phyloP scores from a whole-genome alignment of 192 early-diverging fungal species.

The Backusella luteola region DNA sequence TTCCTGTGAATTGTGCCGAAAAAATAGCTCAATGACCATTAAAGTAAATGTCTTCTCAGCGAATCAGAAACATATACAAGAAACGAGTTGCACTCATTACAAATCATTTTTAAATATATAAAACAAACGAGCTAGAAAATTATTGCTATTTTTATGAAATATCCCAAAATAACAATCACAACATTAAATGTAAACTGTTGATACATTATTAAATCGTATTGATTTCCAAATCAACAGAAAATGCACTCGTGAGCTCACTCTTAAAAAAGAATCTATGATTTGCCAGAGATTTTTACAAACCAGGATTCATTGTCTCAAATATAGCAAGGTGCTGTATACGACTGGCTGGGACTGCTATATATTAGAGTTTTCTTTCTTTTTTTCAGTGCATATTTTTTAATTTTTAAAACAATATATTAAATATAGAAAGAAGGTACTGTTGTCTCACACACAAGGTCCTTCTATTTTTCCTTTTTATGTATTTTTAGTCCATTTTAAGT shows the following conservation, averaged over 20 bases:
- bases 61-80: background rate
- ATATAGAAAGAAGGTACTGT: background rate
- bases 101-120: background rate
- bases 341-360: background rate
- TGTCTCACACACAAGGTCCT: background rate
- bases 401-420: background rate
- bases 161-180: background rate
- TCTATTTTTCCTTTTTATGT: background rate
- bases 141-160: no score
- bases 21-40: background rate
- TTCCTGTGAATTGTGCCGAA: background rate
- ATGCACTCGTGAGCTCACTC: background rate
- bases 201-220: background rate
- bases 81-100: background rate
- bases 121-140: background rate
- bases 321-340: background rate
- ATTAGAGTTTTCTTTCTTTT: background rate
- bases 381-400: background rate
- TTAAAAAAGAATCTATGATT: background rate
- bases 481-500: background rate
- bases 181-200: background rate
- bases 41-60: background rate
- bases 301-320: background rate
- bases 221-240: background rate
- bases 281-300: background rate